These are phyloP conservation scores for Pseudophaeomoniella oleicola DNA, from an alignment of 2,329 filamentous ascomycete species.

Conservation along the genomic window DNA sequence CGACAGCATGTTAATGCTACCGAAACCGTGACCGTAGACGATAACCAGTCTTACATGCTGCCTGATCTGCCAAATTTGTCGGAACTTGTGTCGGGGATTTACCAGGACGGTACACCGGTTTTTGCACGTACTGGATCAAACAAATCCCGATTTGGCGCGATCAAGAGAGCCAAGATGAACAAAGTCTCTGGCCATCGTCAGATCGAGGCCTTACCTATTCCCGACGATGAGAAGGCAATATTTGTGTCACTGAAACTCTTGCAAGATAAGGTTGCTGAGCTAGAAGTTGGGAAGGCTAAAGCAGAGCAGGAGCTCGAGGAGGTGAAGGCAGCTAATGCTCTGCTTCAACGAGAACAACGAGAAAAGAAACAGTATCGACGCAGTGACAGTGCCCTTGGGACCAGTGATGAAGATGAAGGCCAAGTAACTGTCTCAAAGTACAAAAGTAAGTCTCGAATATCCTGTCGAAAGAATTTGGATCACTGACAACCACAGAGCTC, in stretches of 20 bases:
- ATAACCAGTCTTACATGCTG: conserved; percentile 43
- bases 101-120: conserved; percentile 42
- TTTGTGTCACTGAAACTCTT: conserved; percentile 45
- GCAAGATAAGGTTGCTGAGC: conserved; percentile 40
- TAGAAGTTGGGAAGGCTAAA: conserved; percentile 41
- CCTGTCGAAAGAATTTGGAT: conserved; percentile 16
- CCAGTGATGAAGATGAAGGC: conserved; percentile 32
- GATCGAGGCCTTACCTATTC: conserved; percentile 40
- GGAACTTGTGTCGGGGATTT: conserved; percentile 44
- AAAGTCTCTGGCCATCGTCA: conserved; percentile 26
- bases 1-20: conserved; percentile 14
- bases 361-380: conserved; percentile 24
- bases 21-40: conserved; percentile 29
- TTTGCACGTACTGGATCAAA: conserved; percentile 36
- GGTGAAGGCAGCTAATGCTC: conserved; percentile 36
- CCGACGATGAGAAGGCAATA: conserved; percentile 48
- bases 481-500: conserved; percentile 23
- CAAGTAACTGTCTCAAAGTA: conserved; percentile 22
- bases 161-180: conserved; percentile 19
- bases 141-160: conserved; percentile 38
- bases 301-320: conserved; percentile 33
- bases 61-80: conserved; percentile 47
- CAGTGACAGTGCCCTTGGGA: conserved; percentile 31
- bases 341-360: conserved; percentile 26
- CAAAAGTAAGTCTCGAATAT: conserved; percentile 10